phyloP scores from a whole-genome alignment of 177 flowering plant genomes.

The Vitis hybrid region DNA sequence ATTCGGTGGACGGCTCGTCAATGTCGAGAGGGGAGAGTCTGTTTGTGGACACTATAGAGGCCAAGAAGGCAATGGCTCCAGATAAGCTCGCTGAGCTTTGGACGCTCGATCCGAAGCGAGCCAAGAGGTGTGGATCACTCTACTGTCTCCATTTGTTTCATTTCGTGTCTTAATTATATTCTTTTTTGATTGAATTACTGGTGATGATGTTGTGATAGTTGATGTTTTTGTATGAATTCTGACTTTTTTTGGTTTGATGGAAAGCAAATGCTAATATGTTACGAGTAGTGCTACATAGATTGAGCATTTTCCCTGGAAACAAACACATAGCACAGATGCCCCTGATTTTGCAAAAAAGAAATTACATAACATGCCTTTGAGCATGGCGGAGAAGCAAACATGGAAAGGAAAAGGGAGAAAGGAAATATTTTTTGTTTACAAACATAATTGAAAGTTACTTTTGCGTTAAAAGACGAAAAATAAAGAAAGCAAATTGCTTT shows the following conservation, averaged over 20 bases:
- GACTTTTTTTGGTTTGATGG: not conserved
- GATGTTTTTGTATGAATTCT: not conserved
- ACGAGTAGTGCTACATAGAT: not conserved
- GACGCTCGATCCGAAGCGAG: slow-evolving; percentile 88
- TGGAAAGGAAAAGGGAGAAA: too few species aligned
- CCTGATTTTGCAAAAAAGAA: too few species aligned
- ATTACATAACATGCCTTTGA: too few species aligned
- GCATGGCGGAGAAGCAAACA: too few species aligned
- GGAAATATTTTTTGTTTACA: too few species aligned
- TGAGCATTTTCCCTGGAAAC: too few species aligned
- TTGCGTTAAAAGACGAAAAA: too few species aligned
- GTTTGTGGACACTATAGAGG: slow-evolving; percentile 55
- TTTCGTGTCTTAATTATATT: not conserved
- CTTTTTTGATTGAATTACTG: not conserved
- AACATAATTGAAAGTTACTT: too few species aligned
- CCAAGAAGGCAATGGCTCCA: slow-evolving; percentile 96
- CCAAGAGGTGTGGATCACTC: slow-evolving; percentile 61
- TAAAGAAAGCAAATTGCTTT: too few species aligned
- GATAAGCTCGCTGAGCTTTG: slow-evolving; percentile 94
- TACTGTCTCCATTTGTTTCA: not conserved
- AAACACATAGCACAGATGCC: too few species aligned
- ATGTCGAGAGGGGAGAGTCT: not conserved
- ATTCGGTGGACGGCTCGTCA: slow-evolving; percentile 74
- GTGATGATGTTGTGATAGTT: not conserved
- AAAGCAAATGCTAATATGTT: not conserved